phyloP scores from a whole-genome alignment of 1,284 basidiomycete genomes.

The Spongiforma sp. region DNA sequence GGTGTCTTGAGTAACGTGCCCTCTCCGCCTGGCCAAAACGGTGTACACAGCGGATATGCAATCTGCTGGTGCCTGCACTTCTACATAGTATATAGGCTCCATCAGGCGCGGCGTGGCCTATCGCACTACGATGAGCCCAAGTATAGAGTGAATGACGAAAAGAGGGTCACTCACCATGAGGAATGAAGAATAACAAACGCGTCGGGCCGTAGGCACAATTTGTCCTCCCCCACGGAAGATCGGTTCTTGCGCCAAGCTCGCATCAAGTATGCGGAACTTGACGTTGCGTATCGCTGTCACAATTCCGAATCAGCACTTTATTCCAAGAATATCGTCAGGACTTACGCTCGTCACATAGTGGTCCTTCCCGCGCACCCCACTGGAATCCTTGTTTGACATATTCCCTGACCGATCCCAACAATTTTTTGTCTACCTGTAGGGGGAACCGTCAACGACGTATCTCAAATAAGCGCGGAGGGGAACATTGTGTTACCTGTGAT shows the following conservation, averaged over 20 bases:
- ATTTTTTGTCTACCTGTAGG: conserved; percentile 87
- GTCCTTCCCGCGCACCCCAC: conserved; percentile 98
- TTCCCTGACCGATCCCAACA: conserved; percentile 89
- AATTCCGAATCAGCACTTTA: conserved; percentile 9
- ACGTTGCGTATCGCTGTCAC: conserved; percentile 93
- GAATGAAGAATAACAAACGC: conserved; percentile 99
- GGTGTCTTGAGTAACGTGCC: conserved; percentile 97
- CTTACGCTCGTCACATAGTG: conserved; percentile 97
- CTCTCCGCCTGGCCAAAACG: conserved; percentile 93
- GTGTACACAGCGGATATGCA: conserved; percentile 98
- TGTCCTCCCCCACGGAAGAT: conserved; percentile 99
- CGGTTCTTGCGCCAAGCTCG: conserved; percentile 90
- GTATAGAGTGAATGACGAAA: conserved; percentile 8
- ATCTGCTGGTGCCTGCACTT: conserved; percentile 98
- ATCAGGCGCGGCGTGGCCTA: conserved; percentile 91
- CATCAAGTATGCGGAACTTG: conserved; percentile 95
- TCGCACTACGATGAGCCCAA: conserved; percentile 1
- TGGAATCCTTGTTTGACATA: conserved; percentile 99
- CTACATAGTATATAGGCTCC: conserved; percentile 98
- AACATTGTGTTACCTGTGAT: conserved; percentile 66
- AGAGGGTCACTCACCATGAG: conserved; percentile 75
- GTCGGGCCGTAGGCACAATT: conserved; percentile 96
- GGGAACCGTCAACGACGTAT: conserved; percentile 2
- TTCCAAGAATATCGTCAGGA: conserved; percentile 26
- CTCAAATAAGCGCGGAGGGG: neutral